These are phyloP conservation scores for Crithidia expoeki DNA, from an alignment of 208 protist species.

Conservation along the genomic window DNA sequence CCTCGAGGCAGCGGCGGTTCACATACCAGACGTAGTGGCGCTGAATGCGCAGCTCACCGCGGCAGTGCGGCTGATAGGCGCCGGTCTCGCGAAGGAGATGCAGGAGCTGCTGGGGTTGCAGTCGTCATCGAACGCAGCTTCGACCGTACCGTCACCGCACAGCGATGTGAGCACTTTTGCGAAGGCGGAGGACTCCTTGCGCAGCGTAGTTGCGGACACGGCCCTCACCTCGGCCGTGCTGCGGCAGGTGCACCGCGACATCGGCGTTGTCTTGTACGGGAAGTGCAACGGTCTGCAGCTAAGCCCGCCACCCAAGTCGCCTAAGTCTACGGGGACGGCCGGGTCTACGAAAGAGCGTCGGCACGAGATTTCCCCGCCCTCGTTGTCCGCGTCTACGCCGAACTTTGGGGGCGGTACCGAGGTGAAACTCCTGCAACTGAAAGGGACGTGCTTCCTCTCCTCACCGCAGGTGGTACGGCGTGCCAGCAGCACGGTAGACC, in stretches of 20 bases:
- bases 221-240: conserved; percentile 24
- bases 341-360: conserved; percentile 2
- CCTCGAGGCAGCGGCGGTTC: conserved; percentile 28
- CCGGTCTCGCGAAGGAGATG: conserved; percentile 36
- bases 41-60: conserved; percentile 47
- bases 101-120: conserved; percentile 2
- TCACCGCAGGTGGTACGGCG: conserved; percentile 40
- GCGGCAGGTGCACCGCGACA: conserved; percentile 35
- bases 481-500: conserved; percentile 38
- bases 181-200: conserved; percentile 19
- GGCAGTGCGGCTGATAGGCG: conserved; percentile 48
- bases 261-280: conserved; percentile 18
- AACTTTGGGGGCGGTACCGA: conserved; percentile 1
- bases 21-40: conserved; percentile 18
- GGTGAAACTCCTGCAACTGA: conserved; percentile 30
- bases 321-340: conserved; percentile 4
- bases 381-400: background rate
- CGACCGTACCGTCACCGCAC: conserved; percentile 3
- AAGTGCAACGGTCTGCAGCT: background rate
- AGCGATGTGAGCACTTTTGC: conserved; percentile 1
- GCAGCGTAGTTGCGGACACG: background rate
- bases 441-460: conserved; percentile 51
- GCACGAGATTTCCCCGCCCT: background rate
- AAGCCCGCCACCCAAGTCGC: background rate
- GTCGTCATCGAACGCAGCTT: background rate